Conservation (phyloP, 2,329 filamentous ascomycete genomes). For the Xylariales sp. region DNA sequence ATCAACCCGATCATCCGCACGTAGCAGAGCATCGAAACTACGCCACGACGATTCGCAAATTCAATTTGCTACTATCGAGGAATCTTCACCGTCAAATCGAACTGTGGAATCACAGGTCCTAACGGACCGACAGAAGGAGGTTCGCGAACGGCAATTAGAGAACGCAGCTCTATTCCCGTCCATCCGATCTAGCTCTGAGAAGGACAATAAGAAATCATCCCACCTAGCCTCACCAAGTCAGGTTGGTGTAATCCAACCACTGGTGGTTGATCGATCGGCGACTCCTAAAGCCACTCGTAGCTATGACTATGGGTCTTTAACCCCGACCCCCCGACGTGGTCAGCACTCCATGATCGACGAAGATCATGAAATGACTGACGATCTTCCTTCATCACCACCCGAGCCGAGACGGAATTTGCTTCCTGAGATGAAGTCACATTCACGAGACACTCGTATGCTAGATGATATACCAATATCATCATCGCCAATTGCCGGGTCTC, state of each 20-base stretch:
- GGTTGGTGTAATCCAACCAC: conserved; percentile 15
- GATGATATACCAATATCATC: conserved; percentile 59
- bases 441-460: conserved; percentile 54
- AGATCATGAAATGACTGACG: conserved; percentile 61
- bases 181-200: conserved; percentile 65
- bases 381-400: conserved; percentile 68
- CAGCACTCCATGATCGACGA: conserved; percentile 60
- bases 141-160: conserved; percentile 77
- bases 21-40: conserved; percentile 63
- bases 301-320: conserved; percentile 66
- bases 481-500: conserved; percentile 55
- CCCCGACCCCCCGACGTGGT: conserved; percentile 69
- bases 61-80: conserved; percentile 76
- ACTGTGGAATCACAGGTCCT: conserved; percentile 75
- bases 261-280: conserved; percentile 46
- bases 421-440: conserved; percentile 63
- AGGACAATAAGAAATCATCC: conserved; percentile 37
- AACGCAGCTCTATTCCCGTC: conserved; percentile 75
- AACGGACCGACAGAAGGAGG: conserved; percentile 83
- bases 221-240: conserved; percentile 13
- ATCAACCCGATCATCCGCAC: conserved; percentile 47
- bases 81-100: conserved; percentile 62
- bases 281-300: conserved; percentile 60
- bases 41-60: conserved; percentile 87
- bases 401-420: conserved; percentile 65